Evolutionary conservation across 192 early-diverging fungal genomes (phyloP).

Genomic region (Rhizophlyctis rosea): DNA sequence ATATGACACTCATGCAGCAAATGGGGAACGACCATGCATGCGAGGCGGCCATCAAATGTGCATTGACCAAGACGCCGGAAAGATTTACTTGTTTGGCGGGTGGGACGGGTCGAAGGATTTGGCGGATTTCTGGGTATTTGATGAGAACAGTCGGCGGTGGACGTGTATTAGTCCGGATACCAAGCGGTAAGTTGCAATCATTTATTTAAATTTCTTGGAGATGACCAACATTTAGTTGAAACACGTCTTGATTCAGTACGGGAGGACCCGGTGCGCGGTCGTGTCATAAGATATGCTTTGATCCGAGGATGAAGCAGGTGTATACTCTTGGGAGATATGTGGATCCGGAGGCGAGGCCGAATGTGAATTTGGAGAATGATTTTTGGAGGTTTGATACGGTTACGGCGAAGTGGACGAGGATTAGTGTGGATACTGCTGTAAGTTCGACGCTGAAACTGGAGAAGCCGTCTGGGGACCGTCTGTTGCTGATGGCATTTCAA

Average conservation of each 20-base stretch:
- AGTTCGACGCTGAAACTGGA: slow-evolving; percentile 19
- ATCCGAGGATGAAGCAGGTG: slow-evolving; percentile 66
- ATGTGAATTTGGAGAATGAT: slow-evolving; percentile 72
- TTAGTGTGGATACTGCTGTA: slow-evolving; percentile 76
- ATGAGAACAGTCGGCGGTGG: slow-evolving; percentile 65
- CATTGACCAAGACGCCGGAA: slow-evolving; percentile 66
- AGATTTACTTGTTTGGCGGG: slow-evolving; percentile 88
- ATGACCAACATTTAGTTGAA: not conserved
- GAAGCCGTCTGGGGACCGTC: not conserved
- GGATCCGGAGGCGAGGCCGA: slow-evolving; percentile 67
- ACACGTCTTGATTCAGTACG: slow-evolving; percentile 47
- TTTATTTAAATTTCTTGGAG: not conserved
- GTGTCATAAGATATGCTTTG: slow-evolving; percentile 91
- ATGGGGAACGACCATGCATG: slow-evolving; percentile 41
- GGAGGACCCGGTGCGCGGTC: slow-evolving; percentile 85
- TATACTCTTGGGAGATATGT: slow-evolving; percentile 90
- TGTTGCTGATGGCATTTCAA: not conserved
- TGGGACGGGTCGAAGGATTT: slow-evolving; percentile 89
- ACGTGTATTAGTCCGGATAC: slow-evolving; percentile 75
- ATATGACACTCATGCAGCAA: not conserved
- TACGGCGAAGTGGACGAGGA: slow-evolving; percentile 62
- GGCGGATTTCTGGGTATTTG: slow-evolving; percentile 85
- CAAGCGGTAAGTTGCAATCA: slow-evolving; percentile 41
- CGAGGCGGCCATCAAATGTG: slow-evolving; percentile 98
- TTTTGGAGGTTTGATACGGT: slow-evolving; percentile 86